These are phyloP conservation scores for Brassica hybrid DNA, from an alignment of 441 rosid species.

Conservation along the genomic window DNA sequence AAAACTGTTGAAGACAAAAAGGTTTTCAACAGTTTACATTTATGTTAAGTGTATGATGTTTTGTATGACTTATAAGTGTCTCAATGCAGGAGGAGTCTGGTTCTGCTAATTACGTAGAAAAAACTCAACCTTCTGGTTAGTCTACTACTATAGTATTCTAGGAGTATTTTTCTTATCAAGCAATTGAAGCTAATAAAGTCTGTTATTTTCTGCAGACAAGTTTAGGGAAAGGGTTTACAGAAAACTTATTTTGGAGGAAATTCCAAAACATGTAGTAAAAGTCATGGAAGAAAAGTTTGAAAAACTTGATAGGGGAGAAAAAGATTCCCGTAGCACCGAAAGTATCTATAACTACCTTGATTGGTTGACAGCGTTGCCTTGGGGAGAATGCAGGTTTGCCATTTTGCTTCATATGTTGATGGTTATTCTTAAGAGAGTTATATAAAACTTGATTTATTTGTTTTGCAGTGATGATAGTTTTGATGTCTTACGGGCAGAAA, in stretches of 20 bases:
- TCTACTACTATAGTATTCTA: no score
- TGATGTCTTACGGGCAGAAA: no score
- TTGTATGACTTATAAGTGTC: no score
- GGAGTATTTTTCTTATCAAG: neutral
- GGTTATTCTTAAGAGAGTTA: neutral
- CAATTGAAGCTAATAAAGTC: neutral
- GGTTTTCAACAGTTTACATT: no score
- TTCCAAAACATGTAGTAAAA: neutral
- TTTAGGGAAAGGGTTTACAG: slow-evolving; percentile 3
- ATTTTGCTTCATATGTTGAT: neutral
- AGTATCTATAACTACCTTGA: neutral
- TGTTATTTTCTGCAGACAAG: neutral
- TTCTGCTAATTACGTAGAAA: no score
- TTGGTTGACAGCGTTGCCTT: neutral
- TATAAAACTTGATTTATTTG: no score
- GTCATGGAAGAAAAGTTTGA: neutral
- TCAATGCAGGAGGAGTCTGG: no score
- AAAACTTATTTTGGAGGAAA: neutral
- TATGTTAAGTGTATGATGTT: no score
- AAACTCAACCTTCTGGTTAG: neutral
- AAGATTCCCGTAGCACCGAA: neutral
- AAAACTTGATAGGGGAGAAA: no score
- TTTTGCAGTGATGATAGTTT: no score
- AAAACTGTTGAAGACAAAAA: no score
- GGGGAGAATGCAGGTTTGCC: neutral